A percentile compares a stretch with the other conserved stretches of the same genome.
phyloP scores from a whole-genome alignment of 1,284 basidiomycete species.

The Trichosporon inkin region DNA sequence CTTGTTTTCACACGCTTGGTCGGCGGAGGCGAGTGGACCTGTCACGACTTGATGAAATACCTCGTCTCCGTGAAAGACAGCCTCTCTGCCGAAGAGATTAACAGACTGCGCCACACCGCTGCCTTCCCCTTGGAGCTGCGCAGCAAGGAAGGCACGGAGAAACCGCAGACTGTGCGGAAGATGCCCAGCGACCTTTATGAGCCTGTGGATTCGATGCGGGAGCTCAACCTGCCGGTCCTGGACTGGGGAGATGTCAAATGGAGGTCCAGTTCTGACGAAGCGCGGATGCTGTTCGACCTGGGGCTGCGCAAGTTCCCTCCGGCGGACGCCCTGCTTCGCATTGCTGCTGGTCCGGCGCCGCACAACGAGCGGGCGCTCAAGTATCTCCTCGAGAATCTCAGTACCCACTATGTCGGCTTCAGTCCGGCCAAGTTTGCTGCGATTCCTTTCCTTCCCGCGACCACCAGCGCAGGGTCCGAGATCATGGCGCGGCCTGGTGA shows the following conservation, averaged over 20 bases:
- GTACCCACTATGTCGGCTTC: conserved; percentile 58
- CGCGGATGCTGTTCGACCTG: conserved; percentile 74
- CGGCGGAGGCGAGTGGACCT: conserved; percentile 47
- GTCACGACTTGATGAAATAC: conserved; percentile 66
- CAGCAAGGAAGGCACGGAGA: conserved; percentile 36
- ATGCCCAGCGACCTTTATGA: conserved; percentile 76
- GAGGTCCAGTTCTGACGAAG: conserved; percentile 77
- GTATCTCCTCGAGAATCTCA: conserved; percentile 71
- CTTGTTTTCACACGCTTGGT: conserved; percentile 73
- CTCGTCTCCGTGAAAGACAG: conserved; percentile 78
- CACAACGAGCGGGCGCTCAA: conserved; percentile 58
- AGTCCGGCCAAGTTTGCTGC: conserved; percentile 60
- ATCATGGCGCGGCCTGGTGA: conserved; percentile 65
- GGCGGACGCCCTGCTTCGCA: conserved; percentile 61
- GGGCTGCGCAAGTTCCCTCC: conserved; percentile 73
- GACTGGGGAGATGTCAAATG: conserved; percentile 85
- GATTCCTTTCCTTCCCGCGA: conserved; percentile 75
- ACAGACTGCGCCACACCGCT: conserved; percentile 69
- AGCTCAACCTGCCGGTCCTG: conserved; percentile 72
- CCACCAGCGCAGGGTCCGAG: conserved; percentile 54
- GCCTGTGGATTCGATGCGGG: conserved; percentile 68
- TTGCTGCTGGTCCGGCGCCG: conserved; percentile 58
- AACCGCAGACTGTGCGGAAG: conserved; percentile 51
- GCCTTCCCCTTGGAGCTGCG: conserved; percentile 69
- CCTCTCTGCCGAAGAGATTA: conserved; percentile 64